Conservation (phyloP, 345 rosid genomes). For the Clarkia xantiana region DNA sequence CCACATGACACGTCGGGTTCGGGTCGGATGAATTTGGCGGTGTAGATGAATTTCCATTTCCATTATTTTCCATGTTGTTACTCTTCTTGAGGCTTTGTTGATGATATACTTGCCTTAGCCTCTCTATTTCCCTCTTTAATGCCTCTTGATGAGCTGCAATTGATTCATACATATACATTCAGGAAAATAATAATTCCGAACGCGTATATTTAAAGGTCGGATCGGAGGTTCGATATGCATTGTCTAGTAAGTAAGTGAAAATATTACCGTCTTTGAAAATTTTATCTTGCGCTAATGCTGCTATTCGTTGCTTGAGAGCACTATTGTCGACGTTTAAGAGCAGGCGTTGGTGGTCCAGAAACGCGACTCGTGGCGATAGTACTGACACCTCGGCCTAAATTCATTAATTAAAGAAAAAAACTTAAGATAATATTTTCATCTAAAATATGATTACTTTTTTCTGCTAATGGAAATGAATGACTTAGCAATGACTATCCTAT, state of each 20-base stretch:
- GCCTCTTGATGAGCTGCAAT: slow-evolving; percentile 71
- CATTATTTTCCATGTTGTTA: slow-evolving; percentile 1
- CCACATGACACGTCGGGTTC: slow-evolving; percentile 11
- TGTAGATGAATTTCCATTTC: slow-evolving; percentile 7
- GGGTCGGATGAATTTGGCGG: slow-evolving; percentile 10
- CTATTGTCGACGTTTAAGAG: slow-evolving; percentile 72
- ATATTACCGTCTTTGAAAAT: slow-evolving; percentile 78
- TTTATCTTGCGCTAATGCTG: slow-evolving; percentile 88
- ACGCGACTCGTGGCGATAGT: slow-evolving; percentile 73
- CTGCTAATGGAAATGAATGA: too few relatives aligned
- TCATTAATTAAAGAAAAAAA: neutral
- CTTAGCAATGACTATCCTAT: too few relatives aligned
- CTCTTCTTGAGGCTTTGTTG: slow-evolving; percentile 39
- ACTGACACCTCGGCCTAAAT: slow-evolving; percentile 84
- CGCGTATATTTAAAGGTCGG: too few relatives aligned
- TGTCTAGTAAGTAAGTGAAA: too few relatives aligned
- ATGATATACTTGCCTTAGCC: slow-evolving; percentile 58
- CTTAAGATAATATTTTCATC: too few relatives aligned
- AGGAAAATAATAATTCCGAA: too few relatives aligned
- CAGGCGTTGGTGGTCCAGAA: slow-evolving; percentile 77
- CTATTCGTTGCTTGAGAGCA: slow-evolving; percentile 85
- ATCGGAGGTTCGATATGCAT: too few relatives aligned
- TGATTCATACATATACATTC: too few relatives aligned
- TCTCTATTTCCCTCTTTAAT: slow-evolving; percentile 79
- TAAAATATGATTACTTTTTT: too few relatives aligned